phyloP scores from a whole-genome alignment of 305 asterid genomes.

The Fraxinus greggii region DNA sequence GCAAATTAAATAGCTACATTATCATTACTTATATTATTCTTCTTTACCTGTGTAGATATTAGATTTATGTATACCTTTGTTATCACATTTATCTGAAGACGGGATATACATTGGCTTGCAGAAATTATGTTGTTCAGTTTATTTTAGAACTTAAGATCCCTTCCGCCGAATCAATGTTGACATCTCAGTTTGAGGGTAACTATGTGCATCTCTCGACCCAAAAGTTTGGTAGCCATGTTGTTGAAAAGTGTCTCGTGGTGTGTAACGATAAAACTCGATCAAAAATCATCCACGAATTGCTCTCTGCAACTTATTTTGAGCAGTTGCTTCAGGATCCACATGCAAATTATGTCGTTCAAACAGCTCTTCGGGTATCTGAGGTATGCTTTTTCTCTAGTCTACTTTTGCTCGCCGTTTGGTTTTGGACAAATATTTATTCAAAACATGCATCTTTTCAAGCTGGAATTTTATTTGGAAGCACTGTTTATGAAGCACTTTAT shows the following conservation, averaged over 20 bases:
- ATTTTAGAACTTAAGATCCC: constrained; percentile 70
- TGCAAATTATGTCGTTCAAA: constrained; percentile 87
- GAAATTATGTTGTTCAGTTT: constrained; percentile 84
- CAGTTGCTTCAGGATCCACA: constrained; percentile 92
- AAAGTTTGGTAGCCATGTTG: constrained; percentile 89
- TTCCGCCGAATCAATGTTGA: constrained; percentile 51
- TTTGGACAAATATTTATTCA: background rate
- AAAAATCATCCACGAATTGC: constrained; percentile 65
- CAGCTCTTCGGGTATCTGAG: constrained; percentile 73
- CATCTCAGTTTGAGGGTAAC: constrained; percentile 67
- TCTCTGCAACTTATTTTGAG: constrained; percentile 62
- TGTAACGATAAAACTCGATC: constrained; percentile 50
- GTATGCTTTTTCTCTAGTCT: constrained; percentile 29
- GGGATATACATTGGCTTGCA: constrained; percentile 29
- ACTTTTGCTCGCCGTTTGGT: constrained; percentile 12
- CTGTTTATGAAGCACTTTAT: background rate
- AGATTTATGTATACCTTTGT: background rate
- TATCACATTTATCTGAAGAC: background rate
- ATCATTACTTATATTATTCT: background rate
- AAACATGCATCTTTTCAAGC: background rate
- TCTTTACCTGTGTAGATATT: background rate
- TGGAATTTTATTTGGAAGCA: background rate
- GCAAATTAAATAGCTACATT: background rate
- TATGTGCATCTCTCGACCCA: constrained; percentile 69
- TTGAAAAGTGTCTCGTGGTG: constrained; percentile 66